Percentiles rank a stretch among this genome's conserved stretches.
These are phyloP conservation scores for Prunella vulgaris DNA, from an alignment of 257 asterid genomes.

Conservation along the genomic window DNA sequence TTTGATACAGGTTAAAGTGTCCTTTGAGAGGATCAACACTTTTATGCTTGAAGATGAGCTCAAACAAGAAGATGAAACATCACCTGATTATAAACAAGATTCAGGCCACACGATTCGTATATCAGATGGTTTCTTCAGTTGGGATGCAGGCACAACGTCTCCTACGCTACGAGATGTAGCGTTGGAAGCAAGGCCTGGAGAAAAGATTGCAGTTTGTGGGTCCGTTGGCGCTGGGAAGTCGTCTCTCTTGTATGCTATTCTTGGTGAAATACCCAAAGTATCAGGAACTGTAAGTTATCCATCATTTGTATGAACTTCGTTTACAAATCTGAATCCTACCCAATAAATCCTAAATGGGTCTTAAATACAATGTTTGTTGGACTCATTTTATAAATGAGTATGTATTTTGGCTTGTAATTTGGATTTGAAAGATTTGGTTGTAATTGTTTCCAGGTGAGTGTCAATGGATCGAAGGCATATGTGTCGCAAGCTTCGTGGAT, in stretches of 20 bases:
- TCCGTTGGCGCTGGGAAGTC: constrained; percentile 80
- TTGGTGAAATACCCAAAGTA: constrained; percentile 59
- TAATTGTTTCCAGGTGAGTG: constrained; percentile 41
- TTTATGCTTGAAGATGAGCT: constrained; percentile 70
- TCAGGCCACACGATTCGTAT: constrained; percentile 27
- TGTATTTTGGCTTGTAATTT: no score
- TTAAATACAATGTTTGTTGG: no score
- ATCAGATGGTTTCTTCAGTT: constrained; percentile 45
- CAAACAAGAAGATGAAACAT: constrained; percentile 21
- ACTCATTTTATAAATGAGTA: no score
- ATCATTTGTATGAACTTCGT: neutral
- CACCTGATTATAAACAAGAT: neutral
- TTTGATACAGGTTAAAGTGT: constrained; percentile 64
- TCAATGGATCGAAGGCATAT: constrained; percentile 61
- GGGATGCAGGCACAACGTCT: constrained; percentile 43
- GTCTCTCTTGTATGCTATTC: constrained; percentile 57
- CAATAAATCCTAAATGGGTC: neutral
- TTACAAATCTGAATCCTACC: no score
- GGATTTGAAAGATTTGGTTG: neutral
- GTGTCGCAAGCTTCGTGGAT: constrained; percentile 83
- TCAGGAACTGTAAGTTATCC: constrained; percentile 56
- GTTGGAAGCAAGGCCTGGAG: constrained; percentile 38
- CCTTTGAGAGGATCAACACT: constrained; percentile 53
- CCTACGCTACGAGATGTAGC: constrained; percentile 30
- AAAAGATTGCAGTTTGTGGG: constrained; percentile 71